Evolutionary conservation across 2,329 filamentous ascomycete genomes (phyloP).

Genomic region (Cladosporium velox): DNA sequence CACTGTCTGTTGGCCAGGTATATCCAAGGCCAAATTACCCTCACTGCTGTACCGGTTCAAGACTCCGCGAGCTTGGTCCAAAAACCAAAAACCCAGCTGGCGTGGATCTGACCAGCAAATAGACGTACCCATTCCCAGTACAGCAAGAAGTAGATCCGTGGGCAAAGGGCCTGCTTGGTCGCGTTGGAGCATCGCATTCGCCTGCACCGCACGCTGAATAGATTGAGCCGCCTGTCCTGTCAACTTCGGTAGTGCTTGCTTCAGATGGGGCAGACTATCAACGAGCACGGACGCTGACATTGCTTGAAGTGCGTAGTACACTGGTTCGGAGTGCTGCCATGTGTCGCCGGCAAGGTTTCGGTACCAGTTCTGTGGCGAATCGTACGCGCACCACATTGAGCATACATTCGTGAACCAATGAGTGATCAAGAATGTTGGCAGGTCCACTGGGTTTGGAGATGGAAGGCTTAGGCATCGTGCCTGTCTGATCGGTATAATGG

Average conservation of each 20-base stretch:
- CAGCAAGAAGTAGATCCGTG: conserved; percentile 23
- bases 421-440: conserved; percentile 22
- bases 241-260: conserved; percentile 13
- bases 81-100: conserved; percentile 22
- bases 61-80: conserved; percentile 21
- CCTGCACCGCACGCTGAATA: conserved; percentile 11
- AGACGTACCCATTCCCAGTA: conserved; percentile 26
- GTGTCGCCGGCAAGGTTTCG: conserved; percentile 23
- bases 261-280: conserved; percentile 24
- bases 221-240: conserved; percentile 18
- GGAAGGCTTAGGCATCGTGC: not conserved
- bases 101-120: conserved; percentile 24
- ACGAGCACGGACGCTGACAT: conserved; percentile 25
- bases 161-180: conserved; percentile 15
- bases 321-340: conserved; percentile 23
- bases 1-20: conserved; percentile 4
- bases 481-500: not conserved
- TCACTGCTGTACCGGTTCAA: conserved; percentile 10
- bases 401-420: conserved; percentile 27
- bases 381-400: conserved; percentile 27
- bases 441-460: conserved; percentile 17
- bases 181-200: not conserved
- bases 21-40: conserved; percentile 5
- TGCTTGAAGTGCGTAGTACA: conserved; percentile 23
- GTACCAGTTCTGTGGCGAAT: conserved; percentile 25